Conservation (phyloP, 805 yeast genomes). For the Ogataea populi-albae region DNA sequence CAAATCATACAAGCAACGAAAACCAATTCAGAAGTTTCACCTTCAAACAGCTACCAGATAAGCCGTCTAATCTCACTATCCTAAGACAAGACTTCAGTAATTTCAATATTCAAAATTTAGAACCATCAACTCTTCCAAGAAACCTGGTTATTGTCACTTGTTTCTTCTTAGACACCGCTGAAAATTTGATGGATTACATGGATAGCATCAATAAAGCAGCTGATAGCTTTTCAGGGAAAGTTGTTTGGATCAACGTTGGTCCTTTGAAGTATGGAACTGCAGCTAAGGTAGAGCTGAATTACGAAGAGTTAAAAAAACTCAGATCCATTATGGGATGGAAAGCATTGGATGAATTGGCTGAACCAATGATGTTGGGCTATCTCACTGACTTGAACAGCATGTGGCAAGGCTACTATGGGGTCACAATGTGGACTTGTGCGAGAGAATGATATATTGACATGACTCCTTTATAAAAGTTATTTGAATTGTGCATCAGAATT, state of each 20-base stretch:
- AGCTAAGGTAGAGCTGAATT: slow-evolving; percentile 68
- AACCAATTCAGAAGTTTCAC: slow-evolving; percentile 50
- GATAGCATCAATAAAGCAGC: slow-evolving; percentile 53
- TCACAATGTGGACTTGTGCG: slow-evolving; percentile 51
- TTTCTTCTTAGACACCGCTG: slow-evolving; percentile 91
- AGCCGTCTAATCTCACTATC: slow-evolving; percentile 48
- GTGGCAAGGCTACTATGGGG: slow-evolving; percentile 79
- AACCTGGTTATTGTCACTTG: slow-evolving; percentile 60
- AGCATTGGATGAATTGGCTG: slow-evolving; percentile 32
- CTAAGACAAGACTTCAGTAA: slow-evolving; percentile 64
- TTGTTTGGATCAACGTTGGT: slow-evolving; percentile 84
- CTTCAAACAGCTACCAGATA: slow-evolving; percentile 26
- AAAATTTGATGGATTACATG: slow-evolving; percentile 72
- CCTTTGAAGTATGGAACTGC: slow-evolving; percentile 92
- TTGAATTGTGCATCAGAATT: slow-evolving; percentile 40
- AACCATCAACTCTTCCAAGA: slow-evolving; percentile 27
- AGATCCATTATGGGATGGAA: slow-evolving; percentile 65
- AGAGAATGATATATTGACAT: slow-evolving; percentile 15
- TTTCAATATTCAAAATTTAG: slow-evolving; percentile 36
- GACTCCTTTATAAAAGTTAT: slow-evolving; percentile 30
- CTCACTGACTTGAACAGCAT: slow-evolving; percentile 62
- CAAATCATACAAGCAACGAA: slow-evolving; percentile 51
- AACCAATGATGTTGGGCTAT: slow-evolving; percentile 52
- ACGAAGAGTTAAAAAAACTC: slow-evolving; percentile 61
- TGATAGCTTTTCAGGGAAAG: slow-evolving; percentile 33